phyloP scores from a whole-genome alignment of 2,329 filamentous ascomycete genomes.

The Nothomitra cinnamomea region DNA sequence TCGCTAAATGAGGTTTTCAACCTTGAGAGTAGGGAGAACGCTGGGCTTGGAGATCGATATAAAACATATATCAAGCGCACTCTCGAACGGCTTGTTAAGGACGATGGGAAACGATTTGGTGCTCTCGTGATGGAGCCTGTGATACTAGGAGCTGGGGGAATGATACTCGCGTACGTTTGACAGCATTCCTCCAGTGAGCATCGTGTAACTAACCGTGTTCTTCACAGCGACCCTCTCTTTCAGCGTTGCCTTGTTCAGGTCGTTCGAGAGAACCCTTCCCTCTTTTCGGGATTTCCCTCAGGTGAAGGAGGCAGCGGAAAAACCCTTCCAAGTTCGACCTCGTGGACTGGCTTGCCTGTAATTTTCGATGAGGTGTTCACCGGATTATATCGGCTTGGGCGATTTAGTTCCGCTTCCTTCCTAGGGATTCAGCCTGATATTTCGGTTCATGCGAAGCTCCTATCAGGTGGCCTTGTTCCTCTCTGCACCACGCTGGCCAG shows the following conservation, averaged over 20 bases:
- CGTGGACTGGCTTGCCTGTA: slow-evolving; percentile 60
- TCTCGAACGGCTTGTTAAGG: slow-evolving; percentile 32
- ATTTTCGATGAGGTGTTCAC: slow-evolving; percentile 83
- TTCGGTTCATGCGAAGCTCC: slow-evolving; percentile 64
- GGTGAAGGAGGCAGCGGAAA: slow-evolving; percentile 8
- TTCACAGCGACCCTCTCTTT: slow-evolving; percentile 67
- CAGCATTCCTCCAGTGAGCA: neutral
- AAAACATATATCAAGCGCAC: slow-evolving; percentile 38
- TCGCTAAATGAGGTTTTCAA: slow-evolving; percentile 44
- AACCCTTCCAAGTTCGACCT: slow-evolving; percentile 8
- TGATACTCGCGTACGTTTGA: slow-evolving; percentile 53
- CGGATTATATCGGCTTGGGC: slow-evolving; percentile 65
- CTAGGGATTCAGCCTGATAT: slow-evolving; percentile 54
- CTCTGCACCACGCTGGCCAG: slow-evolving; percentile 63
- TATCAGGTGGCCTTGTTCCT: slow-evolving; percentile 66
- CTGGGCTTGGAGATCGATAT: slow-evolving; percentile 35
- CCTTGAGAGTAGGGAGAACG: slow-evolving; percentile 29
- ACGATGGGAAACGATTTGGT: slow-evolving; percentile 49
- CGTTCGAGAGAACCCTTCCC: slow-evolving; percentile 39
- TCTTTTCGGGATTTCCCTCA: slow-evolving; percentile 30
- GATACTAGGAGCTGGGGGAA: slow-evolving; percentile 66
- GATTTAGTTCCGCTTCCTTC: slow-evolving; percentile 52
- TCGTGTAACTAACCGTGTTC: neutral
- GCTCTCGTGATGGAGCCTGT: slow-evolving; percentile 67
- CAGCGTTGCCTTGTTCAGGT: slow-evolving; percentile 53